phyloP scores from a whole-genome alignment of 257 asterid genomes.

The Penstemon davidsonii region DNA sequence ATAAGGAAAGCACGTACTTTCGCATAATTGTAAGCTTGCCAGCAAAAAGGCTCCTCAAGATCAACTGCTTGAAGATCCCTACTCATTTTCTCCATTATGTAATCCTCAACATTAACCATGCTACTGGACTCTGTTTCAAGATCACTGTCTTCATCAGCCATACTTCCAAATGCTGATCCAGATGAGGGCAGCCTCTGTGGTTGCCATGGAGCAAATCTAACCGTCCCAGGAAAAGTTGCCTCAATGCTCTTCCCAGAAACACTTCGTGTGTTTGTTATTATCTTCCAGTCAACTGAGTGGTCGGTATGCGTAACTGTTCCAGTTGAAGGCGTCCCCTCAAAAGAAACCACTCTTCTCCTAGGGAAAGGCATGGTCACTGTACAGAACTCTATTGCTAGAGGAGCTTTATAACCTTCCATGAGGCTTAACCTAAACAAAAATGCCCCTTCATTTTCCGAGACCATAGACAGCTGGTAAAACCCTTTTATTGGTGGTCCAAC shows the following conservation, averaged over 20 bases:
- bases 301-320: slow-evolving; percentile 81
- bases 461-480: slow-evolving; percentile 98
- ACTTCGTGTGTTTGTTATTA: slow-evolving; percentile 64
- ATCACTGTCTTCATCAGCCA: slow-evolving; percentile 83
- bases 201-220: slow-evolving; percentile 89
- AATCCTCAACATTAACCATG: slow-evolving; percentile 78
- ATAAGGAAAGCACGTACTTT: slow-evolving; percentile 52
- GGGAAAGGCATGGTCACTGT: slow-evolving; percentile 90
- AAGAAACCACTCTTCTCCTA: slow-evolving; percentile 75
- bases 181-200: slow-evolving; percentile 50
- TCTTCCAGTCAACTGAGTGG: slow-evolving; percentile 85
- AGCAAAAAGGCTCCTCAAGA: slow-evolving; percentile 91
- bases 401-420: slow-evolving; percentile 87
- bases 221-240: slow-evolving; percentile 92
- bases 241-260: slow-evolving; percentile 87
- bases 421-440: slow-evolving; percentile 84
- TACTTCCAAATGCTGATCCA: slow-evolving; percentile 36
- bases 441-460: slow-evolving; percentile 97
- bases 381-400: slow-evolving; percentile 78
- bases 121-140: slow-evolving; percentile 64
- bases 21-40: slow-evolving; percentile 93
- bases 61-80: slow-evolving; percentile 91
- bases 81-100: slow-evolving; percentile 75
- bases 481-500: slow-evolving; percentile 91
- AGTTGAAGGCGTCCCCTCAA: slow-evolving; percentile 92